These are phyloP conservation scores for Beauveria pseudobassiana DNA, from an alignment of 2,329 filamentous ascomycete genomes.

Conservation along the genomic window DNA sequence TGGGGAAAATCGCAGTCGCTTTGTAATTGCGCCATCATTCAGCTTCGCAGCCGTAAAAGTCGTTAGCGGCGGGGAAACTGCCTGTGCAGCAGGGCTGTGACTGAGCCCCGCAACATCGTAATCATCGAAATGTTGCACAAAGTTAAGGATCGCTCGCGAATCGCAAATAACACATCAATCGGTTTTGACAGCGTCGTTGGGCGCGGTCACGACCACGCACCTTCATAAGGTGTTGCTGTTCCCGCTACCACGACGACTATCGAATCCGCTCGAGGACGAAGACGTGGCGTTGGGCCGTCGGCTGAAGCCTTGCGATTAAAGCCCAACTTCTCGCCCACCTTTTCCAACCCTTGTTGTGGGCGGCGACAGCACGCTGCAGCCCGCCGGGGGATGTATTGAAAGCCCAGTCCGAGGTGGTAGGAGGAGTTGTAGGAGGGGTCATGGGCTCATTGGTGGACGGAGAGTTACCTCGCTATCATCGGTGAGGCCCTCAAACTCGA, in stretches of 20 bases:
- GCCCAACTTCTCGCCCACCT: slow-evolving; percentile 54
- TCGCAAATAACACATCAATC: slow-evolving; percentile 14
- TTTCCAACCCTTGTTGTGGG: slow-evolving; percentile 56
- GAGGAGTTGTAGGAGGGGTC: slow-evolving; percentile 68
- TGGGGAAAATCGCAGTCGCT: slow-evolving; percentile 22
- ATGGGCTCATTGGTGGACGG: slow-evolving; percentile 53
- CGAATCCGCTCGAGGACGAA: slow-evolving; percentile 19
- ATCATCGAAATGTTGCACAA: slow-evolving; percentile 4
- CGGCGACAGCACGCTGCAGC: slow-evolving; percentile 46
- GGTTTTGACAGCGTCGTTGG: slow-evolving; percentile 25
- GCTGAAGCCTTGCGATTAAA: slow-evolving; percentile 44
- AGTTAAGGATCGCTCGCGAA: not conserved
- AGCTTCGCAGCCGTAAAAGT: slow-evolving; percentile 48
- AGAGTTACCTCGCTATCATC: slow-evolving; percentile 60
- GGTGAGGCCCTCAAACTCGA: slow-evolving; percentile 44
- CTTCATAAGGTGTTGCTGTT: slow-evolving; percentile 44
- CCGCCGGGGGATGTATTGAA: slow-evolving; percentile 45
- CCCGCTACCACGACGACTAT: slow-evolving; percentile 29
- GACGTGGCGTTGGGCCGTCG: slow-evolving; percentile 37
- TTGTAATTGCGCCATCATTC: slow-evolving; percentile 23
- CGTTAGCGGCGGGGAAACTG: slow-evolving; percentile 28
- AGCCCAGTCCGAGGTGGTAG: slow-evolving; percentile 48
- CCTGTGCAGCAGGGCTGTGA: slow-evolving; percentile 19
- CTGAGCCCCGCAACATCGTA: not conserved
- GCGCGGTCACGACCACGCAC: slow-evolving; percentile 49